These are phyloP conservation scores for Ogataea polymorpha DNA, from an alignment of 805 yeast genomes.

Conservation along the genomic window DNA sequence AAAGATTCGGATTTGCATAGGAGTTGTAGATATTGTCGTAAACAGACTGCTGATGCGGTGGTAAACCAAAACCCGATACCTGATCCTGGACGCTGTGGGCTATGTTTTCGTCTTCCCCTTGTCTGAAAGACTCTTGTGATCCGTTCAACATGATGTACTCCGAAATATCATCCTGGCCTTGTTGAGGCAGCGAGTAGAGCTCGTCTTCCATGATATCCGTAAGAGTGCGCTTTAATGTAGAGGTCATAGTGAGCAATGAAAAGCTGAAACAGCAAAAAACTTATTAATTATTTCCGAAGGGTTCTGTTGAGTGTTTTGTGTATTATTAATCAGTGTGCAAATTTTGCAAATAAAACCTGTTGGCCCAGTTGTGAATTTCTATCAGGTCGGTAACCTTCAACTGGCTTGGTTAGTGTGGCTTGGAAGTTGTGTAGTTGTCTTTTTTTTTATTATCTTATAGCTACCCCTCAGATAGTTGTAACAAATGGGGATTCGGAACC, in stretches of 20 bases:
- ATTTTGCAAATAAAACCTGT: background rate
- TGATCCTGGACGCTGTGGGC: conserved; percentile 8
- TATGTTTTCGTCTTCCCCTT: conserved; percentile 13
- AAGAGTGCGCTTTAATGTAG: conserved; percentile 31
- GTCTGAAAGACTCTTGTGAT: conserved; percentile 26
- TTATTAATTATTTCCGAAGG: conserved; percentile 4
- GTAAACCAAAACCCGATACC: conserved; percentile 2
- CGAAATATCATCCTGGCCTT: conserved; percentile 22
- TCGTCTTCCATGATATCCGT: conserved; percentile 34
- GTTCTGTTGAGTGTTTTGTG: conserved; percentile 9
- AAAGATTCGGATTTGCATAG: conserved; percentile 30
- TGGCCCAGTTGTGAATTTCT: background rate
- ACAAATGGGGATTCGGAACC: conserved; percentile 3
- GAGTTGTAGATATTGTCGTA: conserved; percentile 26
- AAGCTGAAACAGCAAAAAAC: conserved; percentile 7
- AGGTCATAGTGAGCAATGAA: conserved; percentile 23
- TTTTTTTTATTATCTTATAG: conserved; percentile 1
- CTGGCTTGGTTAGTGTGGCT: conserved; percentile 1
- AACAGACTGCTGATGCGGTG: conserved; percentile 3
- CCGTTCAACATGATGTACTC: conserved; percentile 25
- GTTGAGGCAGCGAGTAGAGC: conserved; percentile 24
- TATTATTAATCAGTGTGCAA: conserved; percentile 1
- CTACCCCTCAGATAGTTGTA: conserved; percentile 1
- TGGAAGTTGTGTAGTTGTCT: background rate
- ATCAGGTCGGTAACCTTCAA: background rate